Conservation (phyloP, 2,329 filamentous ascomycete species). For the Cyphellophora attinorum region DNA sequence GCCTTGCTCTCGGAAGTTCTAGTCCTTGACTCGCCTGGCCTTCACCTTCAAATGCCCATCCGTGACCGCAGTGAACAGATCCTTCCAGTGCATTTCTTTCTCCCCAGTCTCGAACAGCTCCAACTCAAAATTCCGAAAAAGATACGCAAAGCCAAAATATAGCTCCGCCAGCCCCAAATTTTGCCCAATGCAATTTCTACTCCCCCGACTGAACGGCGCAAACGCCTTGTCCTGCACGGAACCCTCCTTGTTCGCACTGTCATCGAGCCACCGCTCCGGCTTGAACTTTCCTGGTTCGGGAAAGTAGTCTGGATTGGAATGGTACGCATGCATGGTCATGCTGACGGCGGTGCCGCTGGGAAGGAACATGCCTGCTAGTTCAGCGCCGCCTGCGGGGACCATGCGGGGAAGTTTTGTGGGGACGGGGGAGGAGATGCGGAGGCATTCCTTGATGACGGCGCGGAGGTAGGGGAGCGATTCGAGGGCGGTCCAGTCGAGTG, state of each 20-base stretch:
- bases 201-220: constrained; percentile 11
- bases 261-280: constrained; percentile 10
- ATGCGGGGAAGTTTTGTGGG: constrained; percentile 2
- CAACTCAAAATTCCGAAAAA: constrained; percentile 24
- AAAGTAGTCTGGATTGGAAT: constrained; percentile 7
- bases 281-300: constrained; percentile 6
- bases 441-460: constrained; percentile 8
- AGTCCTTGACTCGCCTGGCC: no score
- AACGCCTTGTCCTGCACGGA: constrained; percentile 6
- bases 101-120: constrained; percentile 20
- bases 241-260: background rate
- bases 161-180: constrained; percentile 25
- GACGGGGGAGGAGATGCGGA: constrained; percentile 6
- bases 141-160: constrained; percentile 22
- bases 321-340: constrained; percentile 5
- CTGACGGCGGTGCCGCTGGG: constrained; percentile 3
- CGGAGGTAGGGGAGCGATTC: constrained; percentile 6
- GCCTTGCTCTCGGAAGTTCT: no score
- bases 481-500: constrained; percentile 3
- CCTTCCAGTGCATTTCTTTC: constrained; percentile 22
- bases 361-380: background rate
- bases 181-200: constrained; percentile 14
- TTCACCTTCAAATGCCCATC: constrained; percentile 7
- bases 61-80: constrained; percentile 10
- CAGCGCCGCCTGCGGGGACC: background rate